These are phyloP conservation scores for Prunus armeniaca DNA, from an alignment of 306 rosid species.

Conservation along the genomic window DNA sequence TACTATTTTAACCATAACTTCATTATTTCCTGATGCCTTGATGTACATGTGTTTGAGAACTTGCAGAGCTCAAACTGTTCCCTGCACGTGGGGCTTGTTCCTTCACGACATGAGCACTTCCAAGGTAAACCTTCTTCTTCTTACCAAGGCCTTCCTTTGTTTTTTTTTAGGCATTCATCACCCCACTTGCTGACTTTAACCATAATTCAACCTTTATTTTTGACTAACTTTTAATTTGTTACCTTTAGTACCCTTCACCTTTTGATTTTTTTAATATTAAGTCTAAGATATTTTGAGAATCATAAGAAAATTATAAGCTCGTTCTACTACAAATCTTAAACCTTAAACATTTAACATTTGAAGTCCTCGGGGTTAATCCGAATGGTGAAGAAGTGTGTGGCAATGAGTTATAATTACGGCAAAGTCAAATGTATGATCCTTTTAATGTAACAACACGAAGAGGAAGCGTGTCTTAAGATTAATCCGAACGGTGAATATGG, in stretches of 20 bases:
- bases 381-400: too few relatives aligned
- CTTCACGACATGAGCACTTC: conserved; percentile 24
- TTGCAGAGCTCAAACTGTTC: conserved; percentile 17
- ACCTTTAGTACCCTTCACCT: not conserved
- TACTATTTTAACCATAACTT: not conserved
- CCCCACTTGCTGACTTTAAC: conserved; percentile 13
- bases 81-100: conserved; percentile 47
- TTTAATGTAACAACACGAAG: too few relatives aligned
- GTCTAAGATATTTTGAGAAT: too few relatives aligned
- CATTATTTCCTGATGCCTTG: conserved; percentile 1
- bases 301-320: too few relatives aligned
- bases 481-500: too few relatives aligned
- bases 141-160: not conserved
- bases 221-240: not conserved
- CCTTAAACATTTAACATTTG: too few relatives aligned
- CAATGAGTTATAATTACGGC: too few relatives aligned
- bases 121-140: not conserved
- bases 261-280: not conserved
- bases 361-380: too few relatives aligned
- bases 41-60: conserved; percentile 15
- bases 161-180: not conserved
- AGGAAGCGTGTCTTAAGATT: too few relatives aligned
- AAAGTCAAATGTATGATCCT: too few relatives aligned
- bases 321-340: too few relatives aligned
- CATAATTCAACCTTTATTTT: conserved; percentile 1